Percentiles rank a stretch among this genome's conserved stretches.
phyloP scores from a whole-genome alignment of 805 yeast genomes.

The Candida jianshihensis region DNA sequence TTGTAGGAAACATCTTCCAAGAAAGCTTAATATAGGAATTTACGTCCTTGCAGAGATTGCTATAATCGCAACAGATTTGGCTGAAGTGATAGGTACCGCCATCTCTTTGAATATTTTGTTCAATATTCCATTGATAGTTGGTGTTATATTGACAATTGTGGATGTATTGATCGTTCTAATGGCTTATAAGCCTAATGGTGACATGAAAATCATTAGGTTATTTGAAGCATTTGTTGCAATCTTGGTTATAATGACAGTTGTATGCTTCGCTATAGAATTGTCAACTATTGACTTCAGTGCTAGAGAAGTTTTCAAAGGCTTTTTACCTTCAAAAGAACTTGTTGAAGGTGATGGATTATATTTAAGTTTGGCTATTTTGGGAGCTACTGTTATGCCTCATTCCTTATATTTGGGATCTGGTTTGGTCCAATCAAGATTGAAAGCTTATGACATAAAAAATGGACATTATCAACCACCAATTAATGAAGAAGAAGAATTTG shows the following conservation, averaged over 20 bases:
- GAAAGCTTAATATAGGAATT: slow-evolving; percentile 48
- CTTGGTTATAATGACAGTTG: slow-evolving; percentile 73
- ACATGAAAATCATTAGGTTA: slow-evolving; percentile 65
- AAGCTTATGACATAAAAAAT: slow-evolving; percentile 64
- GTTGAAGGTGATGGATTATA: slow-evolving; percentile 64
- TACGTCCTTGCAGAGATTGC: slow-evolving; percentile 84
- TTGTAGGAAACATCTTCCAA: slow-evolving; percentile 71
- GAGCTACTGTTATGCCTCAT: slow-evolving; percentile 96
- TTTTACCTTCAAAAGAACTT: slow-evolving; percentile 44
- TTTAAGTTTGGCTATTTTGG: slow-evolving; percentile 76
- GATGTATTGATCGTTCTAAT: slow-evolving; percentile 81
- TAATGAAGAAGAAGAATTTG: slow-evolving; percentile 22
- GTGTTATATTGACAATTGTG: slow-evolving; percentile 76
- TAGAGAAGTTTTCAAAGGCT: slow-evolving; percentile 66
- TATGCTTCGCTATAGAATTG: slow-evolving; percentile 77
- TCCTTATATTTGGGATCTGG: slow-evolving; percentile 84
- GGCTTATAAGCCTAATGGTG: slow-evolving; percentile 84
- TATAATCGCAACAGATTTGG: slow-evolving; percentile 91
- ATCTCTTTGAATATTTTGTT: slow-evolving; percentile 82
- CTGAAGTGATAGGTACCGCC: slow-evolving; percentile 98
- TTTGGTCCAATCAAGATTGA: slow-evolving; percentile 76
- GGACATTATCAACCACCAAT: slow-evolving; percentile 45
- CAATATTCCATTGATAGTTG: slow-evolving; percentile 70
- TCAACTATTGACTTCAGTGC: slow-evolving; percentile 52
- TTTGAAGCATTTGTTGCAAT: slow-evolving; percentile 79